Evolutionary conservation across 2,329 filamentous ascomycete species (phyloP), one percentile per base, ranked within the genome.

Genomic region (Botrytis squamosa): DNA sequence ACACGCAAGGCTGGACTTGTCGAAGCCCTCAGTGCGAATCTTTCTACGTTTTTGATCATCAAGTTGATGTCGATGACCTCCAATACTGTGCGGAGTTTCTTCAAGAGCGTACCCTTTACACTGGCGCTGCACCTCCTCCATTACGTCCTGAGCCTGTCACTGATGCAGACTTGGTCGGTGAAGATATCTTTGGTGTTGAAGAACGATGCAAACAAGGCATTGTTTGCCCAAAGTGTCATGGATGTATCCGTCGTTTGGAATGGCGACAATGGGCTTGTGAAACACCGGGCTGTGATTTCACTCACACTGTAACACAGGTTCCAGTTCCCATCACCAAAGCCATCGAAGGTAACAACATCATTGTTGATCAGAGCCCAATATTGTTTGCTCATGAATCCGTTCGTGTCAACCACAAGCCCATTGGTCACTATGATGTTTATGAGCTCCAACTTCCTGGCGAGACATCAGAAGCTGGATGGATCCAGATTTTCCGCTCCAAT

Each of bases 251-350:
- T 1, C 83, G 86, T 22, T 40, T 68, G 36, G 81, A 85, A 38
- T 94, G 91, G 90, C 82, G 81, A 8, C 85, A 86, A 1, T 93
- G 90, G 91, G 81, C 83, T 40, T 94, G 91, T 74, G 83, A 85
- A 62, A 87, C 85, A 22, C 75, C 76, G 0, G 77, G 77, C 1
- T 93, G 90, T 77, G 80, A 79, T 55, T 92, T 86, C 67, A 79
- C 78, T 18, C 82, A 86, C 55, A 18, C 52, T 1, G 9, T 79
- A 1, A 69, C 49, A 1, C 72, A 71, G 20, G 20, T 29, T 25
- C 20, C 64, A 12, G 52, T 79, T 25, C 52, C 75, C 14, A 73
- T 77, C 20, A 9, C 62, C 0, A 70, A 77, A 33, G 75, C 76
- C 7, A 74, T 79, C 9, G 52, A 38, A 5, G 9, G n/a, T 25